Conservation (phyloP, 208 protist species). For the Leishmania lainsoni region DNA sequence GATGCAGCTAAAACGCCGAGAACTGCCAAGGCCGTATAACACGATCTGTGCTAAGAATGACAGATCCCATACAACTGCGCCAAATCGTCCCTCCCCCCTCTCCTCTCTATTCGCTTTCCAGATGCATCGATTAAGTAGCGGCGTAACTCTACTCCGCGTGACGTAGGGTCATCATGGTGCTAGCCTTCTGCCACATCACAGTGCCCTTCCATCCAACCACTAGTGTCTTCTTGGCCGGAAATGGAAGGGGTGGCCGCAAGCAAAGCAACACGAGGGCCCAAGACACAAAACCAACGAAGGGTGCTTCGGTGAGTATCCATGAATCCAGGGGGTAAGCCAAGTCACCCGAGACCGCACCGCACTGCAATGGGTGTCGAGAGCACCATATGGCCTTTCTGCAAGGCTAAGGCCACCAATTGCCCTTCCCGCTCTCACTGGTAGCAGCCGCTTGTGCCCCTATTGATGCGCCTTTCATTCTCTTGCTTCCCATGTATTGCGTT, state of each 20-base stretch:
- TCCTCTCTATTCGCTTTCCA: background rate
- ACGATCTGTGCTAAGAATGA: background rate
- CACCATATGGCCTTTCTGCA: background rate
- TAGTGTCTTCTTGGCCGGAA: background rate
- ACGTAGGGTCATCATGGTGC: background rate
- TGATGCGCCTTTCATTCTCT: background rate
- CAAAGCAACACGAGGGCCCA: background rate
- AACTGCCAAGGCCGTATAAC: background rate
- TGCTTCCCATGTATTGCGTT: background rate
- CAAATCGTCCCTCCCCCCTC: background rate
- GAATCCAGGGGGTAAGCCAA: background rate
- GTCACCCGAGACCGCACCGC: background rate
- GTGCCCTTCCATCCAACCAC: background rate
- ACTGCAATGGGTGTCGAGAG: background rate
- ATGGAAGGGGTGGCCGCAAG: background rate
- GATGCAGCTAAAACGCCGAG: background rate
- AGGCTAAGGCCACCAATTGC: background rate
- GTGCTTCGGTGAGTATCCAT: background rate
- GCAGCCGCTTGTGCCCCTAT: background rate
- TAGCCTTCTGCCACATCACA: too few relatives aligned
- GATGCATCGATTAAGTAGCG: background rate
- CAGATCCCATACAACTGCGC: background rate
- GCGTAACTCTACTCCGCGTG: background rate
- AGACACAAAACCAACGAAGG: background rate
- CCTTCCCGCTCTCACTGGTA: background rate